Evolutionary conservation across 1,284 basidiomycete genomes (phyloP).

Genomic region (Exobasidium cylindrosporum): DNA sequence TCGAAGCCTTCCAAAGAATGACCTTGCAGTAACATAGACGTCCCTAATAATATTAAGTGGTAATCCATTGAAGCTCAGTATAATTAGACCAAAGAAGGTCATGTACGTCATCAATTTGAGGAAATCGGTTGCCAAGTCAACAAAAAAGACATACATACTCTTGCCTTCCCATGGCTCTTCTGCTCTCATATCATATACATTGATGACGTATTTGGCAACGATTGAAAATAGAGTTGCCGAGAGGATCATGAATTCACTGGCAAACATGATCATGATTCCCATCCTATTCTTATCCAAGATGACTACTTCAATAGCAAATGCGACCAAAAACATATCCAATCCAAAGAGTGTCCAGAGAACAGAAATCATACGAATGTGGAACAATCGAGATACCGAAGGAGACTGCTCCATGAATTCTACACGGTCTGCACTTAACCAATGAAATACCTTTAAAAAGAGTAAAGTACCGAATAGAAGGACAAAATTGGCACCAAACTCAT

Average conservation of each 20-base stretch:
- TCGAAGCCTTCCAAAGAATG: slow-evolving; percentile 79
- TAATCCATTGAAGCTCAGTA: slow-evolving; percentile 89
- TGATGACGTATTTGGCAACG: slow-evolving; percentile 80
- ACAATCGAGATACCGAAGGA: slow-evolving; percentile 73
- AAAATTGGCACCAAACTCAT: slow-evolving; percentile 72
- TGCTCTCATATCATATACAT: slow-evolving; percentile 67
- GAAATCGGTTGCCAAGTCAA: slow-evolving; percentile 90
- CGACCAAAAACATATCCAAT: slow-evolving; percentile 70
- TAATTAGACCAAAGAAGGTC: slow-evolving; percentile 78
- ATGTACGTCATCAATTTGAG: slow-evolving; percentile 88
- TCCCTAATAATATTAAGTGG: slow-evolving; percentile 95
- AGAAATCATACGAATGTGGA: slow-evolving; percentile 77
- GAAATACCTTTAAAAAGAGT: slow-evolving; percentile 93
- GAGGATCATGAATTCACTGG: slow-evolving; percentile 81
- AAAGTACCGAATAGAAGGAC: slow-evolving; percentile 86
- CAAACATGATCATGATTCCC: slow-evolving; percentile 80
- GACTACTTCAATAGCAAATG: slow-evolving; percentile 67
- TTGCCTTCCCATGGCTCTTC: slow-evolving; percentile 80
- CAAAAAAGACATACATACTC: slow-evolving; percentile 93
- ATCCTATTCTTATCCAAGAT: slow-evolving; percentile 55
- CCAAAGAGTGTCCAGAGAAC: slow-evolving; percentile 70
- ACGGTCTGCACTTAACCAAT: slow-evolving; percentile 90
- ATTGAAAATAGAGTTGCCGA: slow-evolving; percentile 76
- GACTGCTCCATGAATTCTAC: slow-evolving; percentile 99
- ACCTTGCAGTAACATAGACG: slow-evolving; percentile 88